A percentile compares a stretch with the other conserved stretches of the same genome.
These are phyloP conservation scores for Yamadazyma sp. DNA, from an alignment of 1,139 yeast genomes.

Conservation along the genomic window DNA sequence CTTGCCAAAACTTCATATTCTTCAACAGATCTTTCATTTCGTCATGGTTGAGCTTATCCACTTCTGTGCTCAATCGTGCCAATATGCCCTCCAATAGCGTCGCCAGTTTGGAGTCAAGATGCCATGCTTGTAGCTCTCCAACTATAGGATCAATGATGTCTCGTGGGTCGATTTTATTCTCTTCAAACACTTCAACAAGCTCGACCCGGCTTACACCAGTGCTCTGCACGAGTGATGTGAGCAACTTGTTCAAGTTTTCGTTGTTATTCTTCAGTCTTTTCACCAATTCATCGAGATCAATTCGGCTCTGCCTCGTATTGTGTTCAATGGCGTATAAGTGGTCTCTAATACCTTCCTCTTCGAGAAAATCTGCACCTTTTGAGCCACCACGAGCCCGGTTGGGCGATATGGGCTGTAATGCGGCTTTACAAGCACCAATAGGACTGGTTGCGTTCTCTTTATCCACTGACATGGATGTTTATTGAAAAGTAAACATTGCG, in stretches of 20 bases:
- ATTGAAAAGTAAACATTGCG: not conserved
- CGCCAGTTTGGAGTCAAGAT: constrained; percentile 22
- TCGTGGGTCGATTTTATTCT: constrained; percentile 14
- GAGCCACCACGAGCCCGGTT: constrained; percentile 3
- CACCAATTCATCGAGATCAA: constrained; percentile 38
- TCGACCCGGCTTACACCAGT: constrained; percentile 18
- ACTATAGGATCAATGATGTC: constrained; percentile 27
- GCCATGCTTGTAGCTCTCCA: constrained; percentile 24
- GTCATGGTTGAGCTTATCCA: constrained; percentile 6
- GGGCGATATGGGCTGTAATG: constrained; percentile 8
- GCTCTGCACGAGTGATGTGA: constrained; percentile 33
- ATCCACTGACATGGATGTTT: not conserved
- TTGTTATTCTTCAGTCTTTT: constrained; percentile 46
- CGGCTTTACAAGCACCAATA: not conserved
- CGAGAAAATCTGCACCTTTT: not conserved
- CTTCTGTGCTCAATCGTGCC: constrained; percentile 7
- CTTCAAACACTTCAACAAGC: constrained; percentile 17
- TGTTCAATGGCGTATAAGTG: constrained; percentile 33
- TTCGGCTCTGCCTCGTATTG: constrained; percentile 34
- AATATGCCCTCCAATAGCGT: constrained; percentile 21
- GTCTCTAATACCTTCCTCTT: constrained; percentile 5
- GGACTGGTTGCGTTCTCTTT: constrained; percentile 1
- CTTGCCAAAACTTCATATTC: not conserved
- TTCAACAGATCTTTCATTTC: constrained; percentile 1
- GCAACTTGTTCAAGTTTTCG: constrained; percentile 35